phyloP scores from a whole-genome alignment of 768 basidiomycete genomes.

The Mycena belliarum region DNA sequence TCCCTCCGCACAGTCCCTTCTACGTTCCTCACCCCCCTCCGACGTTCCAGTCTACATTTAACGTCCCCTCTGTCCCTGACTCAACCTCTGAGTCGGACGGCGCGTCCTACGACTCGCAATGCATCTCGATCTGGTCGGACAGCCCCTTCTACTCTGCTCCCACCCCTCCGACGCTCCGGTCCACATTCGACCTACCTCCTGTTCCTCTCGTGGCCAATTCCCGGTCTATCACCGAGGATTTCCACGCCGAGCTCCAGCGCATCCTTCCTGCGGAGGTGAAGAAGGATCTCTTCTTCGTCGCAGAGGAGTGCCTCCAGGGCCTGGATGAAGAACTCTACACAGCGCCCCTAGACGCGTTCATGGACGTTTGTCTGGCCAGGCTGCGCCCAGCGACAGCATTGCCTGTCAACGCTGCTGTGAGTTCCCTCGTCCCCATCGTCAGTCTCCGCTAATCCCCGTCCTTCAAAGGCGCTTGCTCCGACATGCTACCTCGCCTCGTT shows the following conservation, averaged over 20 bases:
- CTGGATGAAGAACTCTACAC: constrained; percentile 12
- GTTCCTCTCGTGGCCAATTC: background rate
- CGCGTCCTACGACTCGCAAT: constrained; percentile 15
- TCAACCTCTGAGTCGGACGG: background rate
- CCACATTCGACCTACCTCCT: background rate
- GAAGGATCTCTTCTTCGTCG: constrained; percentile 9
- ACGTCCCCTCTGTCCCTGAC: background rate
- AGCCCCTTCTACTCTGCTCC: constrained; percentile 16
- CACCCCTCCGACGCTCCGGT: constrained; percentile 4
- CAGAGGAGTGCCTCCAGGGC: constrained; percentile 2
- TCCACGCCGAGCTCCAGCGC: constrained; percentile 12
- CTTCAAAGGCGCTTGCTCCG: background rate
- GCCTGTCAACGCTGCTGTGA: background rate
- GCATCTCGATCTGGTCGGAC: constrained; percentile 8
- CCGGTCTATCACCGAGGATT: background rate
- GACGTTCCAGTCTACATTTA: constrained; percentile 1
- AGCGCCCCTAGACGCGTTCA: constrained; percentile 16
- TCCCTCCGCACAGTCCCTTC: constrained; percentile 13
- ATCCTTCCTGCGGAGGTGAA: constrained; percentile 3
- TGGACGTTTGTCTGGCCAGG: constrained; percentile 8
- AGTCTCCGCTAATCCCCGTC: background rate
- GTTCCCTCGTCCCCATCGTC: background rate
- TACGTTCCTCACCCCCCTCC: constrained; percentile 7
- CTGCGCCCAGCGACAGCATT: constrained; percentile 3
- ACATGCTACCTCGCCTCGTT: constrained; percentile 9